Conservation (phyloP, 139 green algal genomes). For the Picochlorum costavermella region DNA sequence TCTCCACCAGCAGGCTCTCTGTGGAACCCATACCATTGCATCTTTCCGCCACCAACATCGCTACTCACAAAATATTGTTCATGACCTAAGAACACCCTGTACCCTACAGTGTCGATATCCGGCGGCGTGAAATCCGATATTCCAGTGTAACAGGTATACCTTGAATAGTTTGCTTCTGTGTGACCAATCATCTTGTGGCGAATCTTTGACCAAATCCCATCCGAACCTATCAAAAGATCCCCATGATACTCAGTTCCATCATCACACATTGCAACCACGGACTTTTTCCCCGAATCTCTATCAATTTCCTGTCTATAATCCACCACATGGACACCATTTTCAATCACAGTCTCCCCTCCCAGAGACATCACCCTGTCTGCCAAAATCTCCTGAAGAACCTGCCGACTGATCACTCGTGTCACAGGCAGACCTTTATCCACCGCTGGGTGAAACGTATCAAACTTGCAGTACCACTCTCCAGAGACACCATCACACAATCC, state of each 20-base stretch:
- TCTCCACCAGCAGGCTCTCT: slow-evolving; percentile 66
- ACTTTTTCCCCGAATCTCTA: slow-evolving; percentile 14
- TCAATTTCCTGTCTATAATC: slow-evolving; percentile 31
- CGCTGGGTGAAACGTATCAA: slow-evolving; percentile 92
- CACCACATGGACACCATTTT: slow-evolving; percentile 45
- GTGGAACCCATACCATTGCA: slow-evolving; percentile 99
- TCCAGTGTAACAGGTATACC: slow-evolving; percentile 90
- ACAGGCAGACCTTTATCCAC: slow-evolving; percentile 82
- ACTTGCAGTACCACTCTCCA: slow-evolving; percentile 96
- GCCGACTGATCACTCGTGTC: slow-evolving; percentile 84
- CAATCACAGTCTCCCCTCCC: slow-evolving; percentile 44
- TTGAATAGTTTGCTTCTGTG: slow-evolving; percentile 53
- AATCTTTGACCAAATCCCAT: slow-evolving; percentile 89
- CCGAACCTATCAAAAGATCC: slow-evolving; percentile 87
- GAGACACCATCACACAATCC: slow-evolving; percentile 79
- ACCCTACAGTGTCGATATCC: slow-evolving; percentile 77
- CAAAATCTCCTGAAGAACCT: slow-evolving; percentile 64
- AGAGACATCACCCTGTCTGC: slow-evolving; percentile 35
- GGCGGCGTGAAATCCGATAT: slow-evolving; percentile 86
- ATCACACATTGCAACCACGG: slow-evolving; percentile 47
- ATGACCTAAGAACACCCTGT: slow-evolving; percentile 94
- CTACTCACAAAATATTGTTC: slow-evolving; percentile 94
- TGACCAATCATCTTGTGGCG: slow-evolving; percentile 62
- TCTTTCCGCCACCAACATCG: slow-evolving; percentile 93
- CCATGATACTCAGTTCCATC: slow-evolving; percentile 59